phyloP scores from a whole-genome alignment of 768 basidiomycete genomes.

The Tephrocybe sp. region DNA sequence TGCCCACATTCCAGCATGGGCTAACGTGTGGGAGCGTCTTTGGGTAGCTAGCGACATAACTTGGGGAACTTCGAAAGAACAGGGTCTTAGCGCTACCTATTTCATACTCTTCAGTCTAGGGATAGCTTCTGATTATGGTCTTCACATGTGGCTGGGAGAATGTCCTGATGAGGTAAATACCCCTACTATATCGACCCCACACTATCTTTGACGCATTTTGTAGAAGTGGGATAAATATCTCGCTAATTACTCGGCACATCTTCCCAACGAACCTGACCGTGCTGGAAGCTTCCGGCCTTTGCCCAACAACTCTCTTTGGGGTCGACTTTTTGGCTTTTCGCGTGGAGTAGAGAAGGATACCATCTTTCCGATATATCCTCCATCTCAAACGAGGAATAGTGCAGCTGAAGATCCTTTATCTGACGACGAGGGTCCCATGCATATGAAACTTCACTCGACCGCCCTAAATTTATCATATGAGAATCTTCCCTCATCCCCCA shows the following conservation, averaged over 20 bases:
- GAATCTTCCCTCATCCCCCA: conserved; percentile 12
- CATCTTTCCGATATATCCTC: conserved; percentile 23
- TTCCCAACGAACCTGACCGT: conserved; percentile 53
- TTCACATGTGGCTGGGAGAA: conserved; percentile 56
- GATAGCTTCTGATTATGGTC: conserved; percentile 51
- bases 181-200: neutral
- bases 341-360: conserved; percentile 23
- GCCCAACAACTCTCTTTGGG: conserved; percentile 49
- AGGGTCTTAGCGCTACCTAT: conserved; percentile 58
- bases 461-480: conserved; percentile 4
- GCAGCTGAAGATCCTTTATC: conserved; percentile 14
- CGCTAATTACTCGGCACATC: conserved; percentile 52
- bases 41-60: conserved; percentile 47
- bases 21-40: conserved; percentile 60
- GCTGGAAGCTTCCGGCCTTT: conserved; percentile 58
- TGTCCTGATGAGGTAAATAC: conserved; percentile 64
- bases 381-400: conserved; percentile 11
- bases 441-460: neutral
- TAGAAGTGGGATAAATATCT: conserved; percentile 75
- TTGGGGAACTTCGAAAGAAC: conserved; percentile 59
- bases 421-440: conserved; percentile 4
- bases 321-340: conserved; percentile 37
- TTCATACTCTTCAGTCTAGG: conserved; percentile 52
- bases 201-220: neutral
- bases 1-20: conserved; percentile 50